These are phyloP conservation scores for Coemansia furcata DNA, from an alignment of 192 early-diverging fungal species.

Conservation along the genomic window DNA sequence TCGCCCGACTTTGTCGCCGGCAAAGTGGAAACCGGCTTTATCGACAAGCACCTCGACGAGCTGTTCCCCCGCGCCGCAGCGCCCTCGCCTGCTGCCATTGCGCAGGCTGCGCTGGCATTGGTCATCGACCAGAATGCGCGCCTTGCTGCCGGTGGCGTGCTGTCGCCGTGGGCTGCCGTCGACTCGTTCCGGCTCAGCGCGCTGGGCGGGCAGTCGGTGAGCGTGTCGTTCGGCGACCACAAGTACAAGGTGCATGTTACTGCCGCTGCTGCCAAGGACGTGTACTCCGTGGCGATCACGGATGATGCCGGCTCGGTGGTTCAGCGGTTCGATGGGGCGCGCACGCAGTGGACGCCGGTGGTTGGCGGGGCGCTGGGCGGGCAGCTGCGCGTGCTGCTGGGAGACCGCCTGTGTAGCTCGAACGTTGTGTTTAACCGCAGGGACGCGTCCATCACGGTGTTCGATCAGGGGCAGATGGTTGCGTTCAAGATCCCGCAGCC, in stretches of 20 bases:
- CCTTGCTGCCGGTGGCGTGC: background rate
- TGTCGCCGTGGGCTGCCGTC: constrained; percentile 42
- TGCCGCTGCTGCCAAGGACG: constrained; percentile 5
- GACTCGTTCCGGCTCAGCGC: constrained; percentile 55
- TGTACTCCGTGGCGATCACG: constrained; percentile 17
- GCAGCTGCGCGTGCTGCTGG: constrained; percentile 61
- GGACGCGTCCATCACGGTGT: constrained; percentile 57
- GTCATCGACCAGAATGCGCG: constrained; percentile 59
- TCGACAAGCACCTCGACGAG: constrained; percentile 62
- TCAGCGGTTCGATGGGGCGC: constrained; percentile 10
- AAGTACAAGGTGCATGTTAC: constrained; percentile 22
- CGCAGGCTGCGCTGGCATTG: constrained; percentile 63
- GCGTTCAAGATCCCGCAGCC: constrained; percentile 27
- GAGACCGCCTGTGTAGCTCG: constrained; percentile 57
- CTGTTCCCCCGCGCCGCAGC: constrained; percentile 45
- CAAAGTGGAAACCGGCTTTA: constrained; percentile 83
- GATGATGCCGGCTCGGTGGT: background rate
- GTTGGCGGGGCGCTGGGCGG: constrained; percentile 27
- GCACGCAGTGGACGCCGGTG: constrained; percentile 20
- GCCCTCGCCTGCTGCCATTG: constrained; percentile 50
- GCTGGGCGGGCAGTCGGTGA: constrained; percentile 19
- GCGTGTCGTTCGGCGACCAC: constrained; percentile 20
- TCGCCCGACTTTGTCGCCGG: constrained; percentile 72
- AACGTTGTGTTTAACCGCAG: constrained; percentile 64
- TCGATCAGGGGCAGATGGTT: constrained; percentile 70